Evolutionary conservation across 2,329 filamentous ascomycete genomes (phyloP).

Genomic region (Cordyceps cateniannulata): DNA sequence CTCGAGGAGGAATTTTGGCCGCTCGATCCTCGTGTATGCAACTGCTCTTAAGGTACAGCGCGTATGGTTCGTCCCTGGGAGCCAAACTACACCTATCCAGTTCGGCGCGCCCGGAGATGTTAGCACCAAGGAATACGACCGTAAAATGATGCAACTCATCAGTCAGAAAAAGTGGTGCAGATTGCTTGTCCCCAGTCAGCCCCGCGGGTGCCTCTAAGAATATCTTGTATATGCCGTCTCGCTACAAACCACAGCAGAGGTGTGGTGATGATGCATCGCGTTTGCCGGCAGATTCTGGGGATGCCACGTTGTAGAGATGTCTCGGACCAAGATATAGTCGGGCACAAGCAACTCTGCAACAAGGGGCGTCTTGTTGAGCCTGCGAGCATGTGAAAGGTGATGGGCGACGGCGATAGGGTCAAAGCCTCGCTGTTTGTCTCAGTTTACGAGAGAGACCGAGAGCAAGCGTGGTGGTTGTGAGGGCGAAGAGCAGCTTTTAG

Average conservation of each 20-base stretch:
- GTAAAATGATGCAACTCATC: not conserved
- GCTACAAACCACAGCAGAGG: not conserved
- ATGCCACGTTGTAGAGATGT: conserved; percentile 11
- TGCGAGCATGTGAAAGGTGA: conserved; percentile 11
- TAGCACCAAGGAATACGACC: conserved; percentile 1
- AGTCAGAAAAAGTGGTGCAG: not conserved
- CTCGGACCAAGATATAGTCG: not conserved
- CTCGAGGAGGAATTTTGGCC: not conserved
- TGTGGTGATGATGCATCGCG: conserved; percentile 9
- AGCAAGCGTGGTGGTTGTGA: conserved; percentile 1
- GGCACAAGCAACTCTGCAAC: not conserved
- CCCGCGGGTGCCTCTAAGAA: conserved; percentile 6
- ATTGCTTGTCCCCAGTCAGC: not conserved
- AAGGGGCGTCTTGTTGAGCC: not conserved
- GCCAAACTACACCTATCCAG: not conserved
- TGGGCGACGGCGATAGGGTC: conserved; percentile 13
- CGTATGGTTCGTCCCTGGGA: not conserved
- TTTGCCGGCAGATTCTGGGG: conserved; percentile 1
- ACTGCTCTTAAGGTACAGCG: too few species aligned
- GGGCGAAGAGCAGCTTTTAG: not conserved
- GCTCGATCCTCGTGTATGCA: not conserved
- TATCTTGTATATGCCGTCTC: not conserved
- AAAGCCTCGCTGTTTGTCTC: conserved; percentile 22
- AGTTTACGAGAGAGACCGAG: conserved; percentile 13
- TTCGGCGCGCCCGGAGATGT: conserved; percentile 2